Conservation (phyloP, 164 flowering plant genomes). For the Vitis rotundifolia region DNA sequence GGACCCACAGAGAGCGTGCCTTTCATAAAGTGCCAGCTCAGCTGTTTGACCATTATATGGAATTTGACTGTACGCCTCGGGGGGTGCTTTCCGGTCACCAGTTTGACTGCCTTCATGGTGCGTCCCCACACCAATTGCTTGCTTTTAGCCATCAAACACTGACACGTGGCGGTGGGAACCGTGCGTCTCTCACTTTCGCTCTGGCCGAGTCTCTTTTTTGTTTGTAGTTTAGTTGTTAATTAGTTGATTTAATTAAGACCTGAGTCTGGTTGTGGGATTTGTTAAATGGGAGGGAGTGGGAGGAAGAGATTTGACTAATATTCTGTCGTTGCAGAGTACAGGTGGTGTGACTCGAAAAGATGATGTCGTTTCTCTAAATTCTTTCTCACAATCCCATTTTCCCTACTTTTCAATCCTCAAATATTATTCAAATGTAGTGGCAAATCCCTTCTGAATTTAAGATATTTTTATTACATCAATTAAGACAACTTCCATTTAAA, state of each 20-base stretch:
- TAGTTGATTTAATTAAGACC: neutral
- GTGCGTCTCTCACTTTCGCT: constrained; percentile 6
- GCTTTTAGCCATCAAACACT: neutral
- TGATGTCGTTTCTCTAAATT: no score
- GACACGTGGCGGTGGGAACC: constrained; percentile 16
- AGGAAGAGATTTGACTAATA: constrained; percentile 10
- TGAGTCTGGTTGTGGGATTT: no score
- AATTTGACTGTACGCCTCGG: constrained; percentile 25
- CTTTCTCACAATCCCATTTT: no score
- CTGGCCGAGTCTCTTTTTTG: neutral
- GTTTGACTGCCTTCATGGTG: constrained; percentile 31
- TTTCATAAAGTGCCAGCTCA: constrained; percentile 41
- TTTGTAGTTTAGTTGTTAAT: neutral
- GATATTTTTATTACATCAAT: no score
- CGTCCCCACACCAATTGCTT: constrained; percentile 13
- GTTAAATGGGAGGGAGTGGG: neutral
- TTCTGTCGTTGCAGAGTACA: no score
- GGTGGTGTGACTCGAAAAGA: no score
- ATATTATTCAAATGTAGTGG: no score
- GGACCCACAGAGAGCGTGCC: constrained; percentile 21
- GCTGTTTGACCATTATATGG: constrained; percentile 28
- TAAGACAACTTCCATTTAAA: no score
- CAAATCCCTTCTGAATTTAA: no score
- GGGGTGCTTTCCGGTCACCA: constrained; percentile 26
- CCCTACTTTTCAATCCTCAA: no score